Evolutionary conservation across 371 early-diverging fungal species (phyloP), one percentile per base, ranked within the genome.

Genomic region (Mortierella sp.): DNA sequence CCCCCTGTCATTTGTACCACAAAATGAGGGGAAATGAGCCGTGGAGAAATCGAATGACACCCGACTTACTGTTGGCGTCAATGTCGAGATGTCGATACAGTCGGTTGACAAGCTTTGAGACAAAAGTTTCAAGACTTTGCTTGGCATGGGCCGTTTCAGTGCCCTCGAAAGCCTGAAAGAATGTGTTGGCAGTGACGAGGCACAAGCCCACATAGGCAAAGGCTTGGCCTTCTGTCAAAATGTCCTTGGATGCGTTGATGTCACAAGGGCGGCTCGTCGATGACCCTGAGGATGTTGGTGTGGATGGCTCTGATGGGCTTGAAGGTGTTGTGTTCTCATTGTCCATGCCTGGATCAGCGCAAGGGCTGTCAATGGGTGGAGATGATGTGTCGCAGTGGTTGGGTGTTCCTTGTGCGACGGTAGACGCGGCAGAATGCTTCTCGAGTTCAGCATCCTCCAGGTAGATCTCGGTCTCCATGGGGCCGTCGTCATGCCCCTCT

Each of bases 201-300:
- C 69, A 69, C 16, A 76, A 63, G n/a, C 76, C 76, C 0, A 70
- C 76, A 58, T 76, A 76, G 2, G 76, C 76, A 61, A 76, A 76
- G 3, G 76, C 65, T 39, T 76, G 76, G 0, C 76, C 76, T 19
- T 69, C 58, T 3, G 76, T 76, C 31, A 76, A 46, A 3, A 76
- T 76, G 42, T 76, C 76, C 58, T 69, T 69, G 13, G 76, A 76
- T 1, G 76, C 57, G 50, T 50, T 70, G 54, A 76, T 76, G 14
- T 69, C 70, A 24, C 60, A 58, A 14, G 45, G 23, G 19, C 54
- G 45, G 8, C 47, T 38, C 5, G 60, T 47, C 16, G 64, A n/a
- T 39, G 54, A 0, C 19, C 45, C 52, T 26, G 61, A 38, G 12
- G 42, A 28, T 19, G 42, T 23, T 18, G 59, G 30, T 34, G 50